Evolutionary conservation across 306 rosid species (phyloP).

Genomic region (Pyrus bretschneideri): DNA sequence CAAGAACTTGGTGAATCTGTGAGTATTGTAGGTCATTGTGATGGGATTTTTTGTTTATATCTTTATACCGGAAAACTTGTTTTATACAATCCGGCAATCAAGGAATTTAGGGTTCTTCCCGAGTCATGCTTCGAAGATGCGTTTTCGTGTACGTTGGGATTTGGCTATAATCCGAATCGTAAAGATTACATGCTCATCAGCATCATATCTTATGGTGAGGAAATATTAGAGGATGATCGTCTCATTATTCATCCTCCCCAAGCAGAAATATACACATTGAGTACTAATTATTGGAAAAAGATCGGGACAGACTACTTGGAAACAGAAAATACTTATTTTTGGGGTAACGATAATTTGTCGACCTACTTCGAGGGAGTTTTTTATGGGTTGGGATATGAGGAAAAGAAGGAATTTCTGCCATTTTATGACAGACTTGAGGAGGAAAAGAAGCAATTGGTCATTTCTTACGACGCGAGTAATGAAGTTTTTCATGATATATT

Average conservation of each 20-base stretch:
- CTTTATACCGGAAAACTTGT: neutral
- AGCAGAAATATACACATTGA: neutral
- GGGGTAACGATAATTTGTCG: neutral
- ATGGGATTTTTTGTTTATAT: conserved; percentile 6
- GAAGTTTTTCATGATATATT: neutral
- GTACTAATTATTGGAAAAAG: conserved; percentile 7
- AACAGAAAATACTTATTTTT: neutral
- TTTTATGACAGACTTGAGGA: neutral
- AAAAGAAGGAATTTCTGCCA: neutral
- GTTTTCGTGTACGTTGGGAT: neutral
- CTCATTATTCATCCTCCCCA: neutral
- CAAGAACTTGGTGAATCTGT: neutral
- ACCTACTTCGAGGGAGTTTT: neutral
- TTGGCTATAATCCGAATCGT: neutral
- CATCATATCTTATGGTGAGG: neutral
- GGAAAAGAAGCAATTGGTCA: neutral
- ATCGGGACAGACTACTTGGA: neutral
- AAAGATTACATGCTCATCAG: neutral
- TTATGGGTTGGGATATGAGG: conserved; percentile 1
- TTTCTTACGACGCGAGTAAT: neutral
- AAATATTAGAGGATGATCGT: neutral
- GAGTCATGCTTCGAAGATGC: neutral
- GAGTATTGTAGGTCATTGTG: neutral
- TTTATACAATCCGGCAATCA: conserved; percentile 1
- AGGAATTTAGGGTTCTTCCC: neutral